Evolutionary conservation across 2,329 filamentous ascomycete species (phyloP).

Genomic region (Zymoseptoria crescenta): DNA sequence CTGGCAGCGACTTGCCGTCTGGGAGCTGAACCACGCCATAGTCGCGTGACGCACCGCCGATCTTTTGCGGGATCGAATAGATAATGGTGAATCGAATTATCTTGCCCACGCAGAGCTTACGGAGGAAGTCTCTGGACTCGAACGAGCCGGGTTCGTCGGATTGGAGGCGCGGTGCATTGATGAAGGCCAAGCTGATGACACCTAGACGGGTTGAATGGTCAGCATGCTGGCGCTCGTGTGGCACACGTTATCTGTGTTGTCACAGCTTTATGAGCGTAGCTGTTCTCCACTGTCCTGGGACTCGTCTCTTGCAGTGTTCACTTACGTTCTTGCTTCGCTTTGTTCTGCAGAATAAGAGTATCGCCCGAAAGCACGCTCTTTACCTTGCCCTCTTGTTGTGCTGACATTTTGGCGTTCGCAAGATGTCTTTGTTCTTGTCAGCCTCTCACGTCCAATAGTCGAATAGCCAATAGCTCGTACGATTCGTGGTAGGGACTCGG

Average conservation of each 20-base stretch:
- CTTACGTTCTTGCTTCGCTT: slow-evolving; percentile 67
- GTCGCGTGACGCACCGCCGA: slow-evolving; percentile 59
- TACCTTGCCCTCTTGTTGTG: slow-evolving; percentile 61
- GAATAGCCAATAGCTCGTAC: background rate
- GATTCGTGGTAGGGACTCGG: background rate
- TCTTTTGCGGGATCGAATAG: slow-evolving; percentile 70
- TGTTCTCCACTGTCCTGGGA: background rate
- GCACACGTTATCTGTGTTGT: too few species aligned
- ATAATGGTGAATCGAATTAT: slow-evolving; percentile 74
- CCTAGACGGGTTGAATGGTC: background rate
- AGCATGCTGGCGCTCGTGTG: background rate
- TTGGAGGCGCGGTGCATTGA: slow-evolving; percentile 65
- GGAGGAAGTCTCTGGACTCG: slow-evolving; percentile 87
- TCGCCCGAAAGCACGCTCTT: slow-evolving; percentile 94
- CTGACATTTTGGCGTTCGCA: slow-evolving; percentile 16
- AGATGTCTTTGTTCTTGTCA: background rate
- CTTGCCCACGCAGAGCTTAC: slow-evolving; percentile 77
- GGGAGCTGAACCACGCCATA: slow-evolving; percentile 75
- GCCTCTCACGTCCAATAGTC: background rate
- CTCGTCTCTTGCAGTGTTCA: background rate
- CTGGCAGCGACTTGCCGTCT: slow-evolving; percentile 69
- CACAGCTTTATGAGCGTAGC: too few species aligned
- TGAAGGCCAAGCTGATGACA: slow-evolving; percentile 82
- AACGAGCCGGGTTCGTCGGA: slow-evolving; percentile 66
- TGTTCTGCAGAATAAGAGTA: slow-evolving; percentile 77